These are phyloP conservation scores for Erodium moschatum DNA, from an alignment of 441 rosid genomes.

Conservation along the genomic window DNA sequence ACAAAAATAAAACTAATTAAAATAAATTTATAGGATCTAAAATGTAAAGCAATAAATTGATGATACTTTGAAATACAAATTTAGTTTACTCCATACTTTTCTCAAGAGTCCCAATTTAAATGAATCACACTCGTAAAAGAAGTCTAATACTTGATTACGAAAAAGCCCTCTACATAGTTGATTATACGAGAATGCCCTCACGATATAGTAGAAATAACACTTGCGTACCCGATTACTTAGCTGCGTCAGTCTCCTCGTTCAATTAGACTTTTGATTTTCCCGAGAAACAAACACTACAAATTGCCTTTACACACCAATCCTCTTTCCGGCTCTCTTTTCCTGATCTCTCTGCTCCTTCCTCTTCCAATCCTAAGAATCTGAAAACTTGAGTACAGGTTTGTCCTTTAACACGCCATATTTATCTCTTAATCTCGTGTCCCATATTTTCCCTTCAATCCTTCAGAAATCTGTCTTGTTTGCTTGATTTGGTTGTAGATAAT, in stretches of 20 bases:
- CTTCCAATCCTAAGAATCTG: background rate
- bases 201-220: background rate
- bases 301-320: background rate
- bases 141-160: background rate
- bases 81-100: too few species aligned
- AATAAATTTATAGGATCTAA: too few species aligned
- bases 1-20: too few species aligned
- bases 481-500: background rate
- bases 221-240: background rate
- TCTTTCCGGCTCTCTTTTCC: background rate
- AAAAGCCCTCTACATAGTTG: too few species aligned
- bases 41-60: too few species aligned
- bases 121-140: background rate
- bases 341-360: background rate
- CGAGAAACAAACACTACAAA: background rate
- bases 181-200: background rate
- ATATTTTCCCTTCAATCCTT: too few species aligned
- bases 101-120: too few species aligned
- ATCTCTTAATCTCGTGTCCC: background rate
- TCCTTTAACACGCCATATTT: background rate
- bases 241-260: background rate
- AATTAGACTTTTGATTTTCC: slow-evolving; percentile 1
- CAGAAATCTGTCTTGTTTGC: background rate
- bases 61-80: too few species aligned
- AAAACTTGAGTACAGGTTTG: background rate